Conservation (phyloP, 1,284 basidiomycete species). For the Lentinula novae-zelandiae region DNA sequence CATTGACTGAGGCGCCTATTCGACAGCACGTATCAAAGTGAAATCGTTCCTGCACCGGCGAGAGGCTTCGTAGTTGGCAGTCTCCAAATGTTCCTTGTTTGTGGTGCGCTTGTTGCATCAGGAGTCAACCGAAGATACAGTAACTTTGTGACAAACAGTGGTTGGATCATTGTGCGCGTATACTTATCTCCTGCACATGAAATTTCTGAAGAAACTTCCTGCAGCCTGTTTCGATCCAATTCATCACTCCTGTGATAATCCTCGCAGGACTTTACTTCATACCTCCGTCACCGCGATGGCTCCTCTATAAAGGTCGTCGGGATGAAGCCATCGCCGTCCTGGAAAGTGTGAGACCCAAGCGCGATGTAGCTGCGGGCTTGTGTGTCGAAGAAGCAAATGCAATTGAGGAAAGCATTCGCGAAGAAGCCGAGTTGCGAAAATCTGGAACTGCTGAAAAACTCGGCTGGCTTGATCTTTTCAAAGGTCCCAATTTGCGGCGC, state of each 20-base stretch:
- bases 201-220: background rate
- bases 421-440: constrained; percentile 6
- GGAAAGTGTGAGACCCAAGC: constrained; percentile 9
- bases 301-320: constrained; percentile 12
- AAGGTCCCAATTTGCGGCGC: constrained; percentile 10
- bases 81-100: constrained; percentile 13
- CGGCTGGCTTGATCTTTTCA: constrained; percentile 10
- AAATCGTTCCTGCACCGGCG: constrained; percentile 9
- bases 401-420: constrained; percentile 12
- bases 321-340: constrained; percentile 12
- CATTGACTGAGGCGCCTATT: background rate
- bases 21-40: constrained; percentile 11
- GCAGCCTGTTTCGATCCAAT: constrained; percentile 11
- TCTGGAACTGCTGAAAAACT: constrained; percentile 6
- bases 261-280: constrained; percentile 9
- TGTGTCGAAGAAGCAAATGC: constrained; percentile 11
- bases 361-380: constrained; percentile 9
- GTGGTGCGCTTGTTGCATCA: constrained; percentile 10
- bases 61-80: constrained; percentile 12
- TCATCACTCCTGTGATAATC: constrained; percentile 9
- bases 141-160: constrained; percentile 5
- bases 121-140: constrained; percentile 12
- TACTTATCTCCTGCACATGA: background rate
- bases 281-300: constrained; percentile 13
- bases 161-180: constrained; percentile 11